A percentile compares a stretch with the other conserved stretches of the same genome.
Conservation (phyloP, 1,139 yeast species). For the Martiniozyma asiatica region DNA sequence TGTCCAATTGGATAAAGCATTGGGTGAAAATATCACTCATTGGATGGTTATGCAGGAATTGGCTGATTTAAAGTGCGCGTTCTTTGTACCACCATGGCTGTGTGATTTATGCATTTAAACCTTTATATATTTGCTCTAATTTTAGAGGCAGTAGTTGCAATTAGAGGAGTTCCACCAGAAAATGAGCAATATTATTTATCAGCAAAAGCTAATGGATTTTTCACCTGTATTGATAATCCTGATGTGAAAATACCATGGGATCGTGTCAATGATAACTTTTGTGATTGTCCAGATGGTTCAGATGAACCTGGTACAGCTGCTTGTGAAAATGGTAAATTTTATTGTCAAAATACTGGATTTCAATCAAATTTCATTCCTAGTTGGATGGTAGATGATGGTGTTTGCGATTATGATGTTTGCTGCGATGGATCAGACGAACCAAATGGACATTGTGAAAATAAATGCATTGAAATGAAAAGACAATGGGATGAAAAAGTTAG, state of each 20-base stretch:
- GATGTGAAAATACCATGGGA: constrained; percentile 43
- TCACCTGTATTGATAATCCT: constrained; percentile 63
- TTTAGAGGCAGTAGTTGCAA: no score
- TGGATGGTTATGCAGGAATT: no score
- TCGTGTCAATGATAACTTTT: constrained; percentile 76
- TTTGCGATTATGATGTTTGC: constrained; percentile 96
- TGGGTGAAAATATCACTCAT: no score
- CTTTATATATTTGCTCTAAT: no score
- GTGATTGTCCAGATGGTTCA: constrained; percentile 97
- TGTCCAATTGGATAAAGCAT: no score
- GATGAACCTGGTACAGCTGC: constrained; percentile 97
- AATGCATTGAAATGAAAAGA: constrained; percentile 38
- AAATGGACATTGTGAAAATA: constrained; percentile 38
- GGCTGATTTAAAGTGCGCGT: no score
- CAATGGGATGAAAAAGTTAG: constrained; percentile 26
- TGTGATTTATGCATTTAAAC: no score
- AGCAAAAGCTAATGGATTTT: constrained; percentile 33
- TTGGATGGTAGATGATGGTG: constrained; percentile 72
- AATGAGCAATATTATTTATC: constrained; percentile 43
- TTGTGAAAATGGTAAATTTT: constrained; percentile 50
- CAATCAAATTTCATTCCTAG: constrained; percentile 44
- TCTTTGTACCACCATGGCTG: no score
- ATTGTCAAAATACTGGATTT: constrained; percentile 71
- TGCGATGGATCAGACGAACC: constrained; percentile 94
- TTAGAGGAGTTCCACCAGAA: constrained; percentile 20